phyloP scores from a whole-genome alignment of 352 stramenopile species.

The Phytophthora rubi region DNA sequence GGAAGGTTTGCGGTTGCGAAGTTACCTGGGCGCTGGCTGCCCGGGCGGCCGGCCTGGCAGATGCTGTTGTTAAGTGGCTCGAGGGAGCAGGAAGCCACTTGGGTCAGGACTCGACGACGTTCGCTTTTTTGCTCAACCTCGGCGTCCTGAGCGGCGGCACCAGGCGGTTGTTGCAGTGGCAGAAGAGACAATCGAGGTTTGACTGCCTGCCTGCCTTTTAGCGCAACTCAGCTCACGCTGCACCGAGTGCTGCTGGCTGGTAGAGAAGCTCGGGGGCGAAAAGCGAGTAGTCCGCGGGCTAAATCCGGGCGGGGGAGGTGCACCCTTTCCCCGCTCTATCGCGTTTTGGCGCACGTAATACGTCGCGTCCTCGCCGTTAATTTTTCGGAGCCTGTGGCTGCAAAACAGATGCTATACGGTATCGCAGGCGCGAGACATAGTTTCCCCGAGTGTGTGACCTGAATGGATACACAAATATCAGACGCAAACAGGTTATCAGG shows the following conservation, averaged over 20 bases:
- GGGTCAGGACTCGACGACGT: conserved; percentile 44
- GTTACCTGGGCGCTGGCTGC: conserved; percentile 25
- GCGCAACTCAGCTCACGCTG: conserved; percentile 7
- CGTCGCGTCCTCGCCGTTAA: conserved; percentile 32
- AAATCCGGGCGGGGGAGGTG: conserved; percentile 26
- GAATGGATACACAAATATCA: conserved; percentile 30
- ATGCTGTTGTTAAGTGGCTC: conserved; percentile 37
- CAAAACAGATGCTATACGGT: conserved; percentile 7
- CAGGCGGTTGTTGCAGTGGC: conserved; percentile 21
- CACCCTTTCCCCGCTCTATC: neutral
- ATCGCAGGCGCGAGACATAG: conserved; percentile 1
- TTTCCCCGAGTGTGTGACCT: neutral
- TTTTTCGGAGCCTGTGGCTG: conserved; percentile 22
- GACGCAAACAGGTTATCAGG: conserved; percentile 37
- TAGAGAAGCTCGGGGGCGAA: conserved; percentile 29
- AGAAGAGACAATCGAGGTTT: neutral
- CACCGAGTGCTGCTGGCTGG: conserved; percentile 22
- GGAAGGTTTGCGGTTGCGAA: conserved; percentile 17
- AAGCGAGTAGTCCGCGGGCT: conserved; percentile 21
- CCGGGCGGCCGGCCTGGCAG: conserved; percentile 18
- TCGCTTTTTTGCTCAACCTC: conserved; percentile 47
- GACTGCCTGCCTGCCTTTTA: conserved; percentile 44
- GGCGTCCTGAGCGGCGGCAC: conserved; percentile 33
- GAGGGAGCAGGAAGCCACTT: conserved; percentile 43
- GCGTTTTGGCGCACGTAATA: conserved; percentile 36